Conservation (phyloP, 768 basidiomycete genomes). For the Phlebiopsis flavidoalba region DNA sequence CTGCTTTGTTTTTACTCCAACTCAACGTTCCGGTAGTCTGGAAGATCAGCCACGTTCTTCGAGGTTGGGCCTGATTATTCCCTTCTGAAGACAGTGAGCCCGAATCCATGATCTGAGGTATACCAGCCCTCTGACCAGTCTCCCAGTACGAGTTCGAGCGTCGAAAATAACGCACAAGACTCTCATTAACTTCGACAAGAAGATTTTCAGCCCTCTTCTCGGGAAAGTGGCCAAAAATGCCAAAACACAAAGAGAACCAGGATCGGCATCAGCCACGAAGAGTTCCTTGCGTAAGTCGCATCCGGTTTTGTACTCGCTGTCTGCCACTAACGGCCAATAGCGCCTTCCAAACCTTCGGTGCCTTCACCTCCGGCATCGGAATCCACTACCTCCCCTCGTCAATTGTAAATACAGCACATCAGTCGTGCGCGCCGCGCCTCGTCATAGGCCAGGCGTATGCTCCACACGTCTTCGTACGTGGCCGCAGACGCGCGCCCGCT, state of each 20-base stretch:
- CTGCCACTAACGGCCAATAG: constrained; percentile 19
- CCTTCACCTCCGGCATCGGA: constrained; percentile 44
- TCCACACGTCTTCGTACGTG: constrained; percentile 40
- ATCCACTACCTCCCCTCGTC: constrained; percentile 43
- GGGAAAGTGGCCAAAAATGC: too few relatives aligned
- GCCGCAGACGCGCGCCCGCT: constrained; percentile 40
- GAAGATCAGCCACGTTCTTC: constrained; percentile 48
- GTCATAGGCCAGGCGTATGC: constrained; percentile 46
- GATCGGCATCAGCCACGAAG: constrained; percentile 45
- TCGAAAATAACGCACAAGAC: constrained; percentile 46
- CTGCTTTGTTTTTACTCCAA: neutral
- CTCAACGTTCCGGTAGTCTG: constrained; percentile 29
- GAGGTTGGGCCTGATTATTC: constrained; percentile 41
- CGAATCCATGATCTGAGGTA: neutral
- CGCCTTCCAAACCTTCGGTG: constrained; percentile 39
- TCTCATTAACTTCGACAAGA: constrained; percentile 50
- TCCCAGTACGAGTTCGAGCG: constrained; percentile 50
- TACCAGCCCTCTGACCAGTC: neutral
- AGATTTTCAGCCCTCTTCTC: constrained; percentile 48
- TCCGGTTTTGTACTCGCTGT: neutral
- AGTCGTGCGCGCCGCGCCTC: constrained; percentile 33
- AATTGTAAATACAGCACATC: constrained; percentile 29
- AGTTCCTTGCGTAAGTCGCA: constrained; percentile 37
- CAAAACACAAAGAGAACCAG: constrained; percentile 30
- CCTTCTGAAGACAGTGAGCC: constrained; percentile 40